Evolutionary conservation across 345 rosid species (phyloP), one percentile per base, ranked within the genome.

Genomic region (Salix exigua): DNA sequence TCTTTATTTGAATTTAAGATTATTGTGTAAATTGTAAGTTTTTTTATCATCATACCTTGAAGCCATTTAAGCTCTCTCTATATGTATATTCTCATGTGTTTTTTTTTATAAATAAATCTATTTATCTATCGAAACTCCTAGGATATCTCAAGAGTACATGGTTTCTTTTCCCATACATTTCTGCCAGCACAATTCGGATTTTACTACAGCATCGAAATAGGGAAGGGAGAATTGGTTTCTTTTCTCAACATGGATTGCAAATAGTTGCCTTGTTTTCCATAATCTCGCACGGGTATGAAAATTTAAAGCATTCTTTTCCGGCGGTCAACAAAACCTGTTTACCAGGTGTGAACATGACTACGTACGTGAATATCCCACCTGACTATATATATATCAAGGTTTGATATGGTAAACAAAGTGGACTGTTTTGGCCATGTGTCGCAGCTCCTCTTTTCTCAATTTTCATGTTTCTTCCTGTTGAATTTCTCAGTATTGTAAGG

Each of bases 381-480:
- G 17, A 13, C 17, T 14, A 42, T 11, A 14, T 2, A 35, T 23
- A 38, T 68, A 11, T 44, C 72, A 70, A 77, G 61, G 80, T 63
- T 71, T 71, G 66, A 64, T 51, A 62, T 70, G 79, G 75, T 70
- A 77, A 77, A 62, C 70, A 33, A 66, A 48, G 18, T 1, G 30
- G 23, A 18, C 33, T 38, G 14, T 28, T 46, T 62, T 61, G 66
- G 64, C 30, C 10, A 38, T 16, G 28, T 25, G 46, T 48, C n/a
- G 6, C 65, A 8, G 7, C 7, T 17, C 7, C 7, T 75, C 30
- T 25, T 28, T 53, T 55, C 38, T 25, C 18, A 55, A 25, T 67
- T 51, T 53, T 55, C 53, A 5, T 16, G 0, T 7, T 46, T n/a
- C n/a, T 55, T 55, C 26, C 26, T 9, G 62, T n/a, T 55, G 62